These are phyloP conservation scores for Cryptomeria japonica DNA, from an alignment of 75 land plant genomes.

Conservation along the genomic window DNA sequence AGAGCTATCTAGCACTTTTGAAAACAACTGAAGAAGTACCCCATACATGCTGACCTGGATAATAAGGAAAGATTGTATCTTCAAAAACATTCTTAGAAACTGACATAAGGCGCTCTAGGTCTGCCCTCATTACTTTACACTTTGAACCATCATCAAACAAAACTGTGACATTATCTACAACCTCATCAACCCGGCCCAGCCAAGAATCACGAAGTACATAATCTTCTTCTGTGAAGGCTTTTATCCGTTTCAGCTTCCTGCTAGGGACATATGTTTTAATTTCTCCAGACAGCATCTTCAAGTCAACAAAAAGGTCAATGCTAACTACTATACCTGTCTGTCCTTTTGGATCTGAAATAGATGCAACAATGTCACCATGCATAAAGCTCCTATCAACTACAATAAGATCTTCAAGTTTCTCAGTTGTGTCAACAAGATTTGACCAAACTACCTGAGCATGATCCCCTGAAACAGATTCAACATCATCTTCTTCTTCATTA, in stretches of 20 bases:
- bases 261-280: conserved; percentile 57
- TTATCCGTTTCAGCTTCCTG: conserved; percentile 57
- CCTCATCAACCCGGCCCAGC: conserved; percentile 97
- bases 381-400: conserved; percentile 82
- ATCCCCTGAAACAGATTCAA: conserved; percentile 36
- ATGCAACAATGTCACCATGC: conserved; percentile 90
- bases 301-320: conserved; percentile 72
- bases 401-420: conserved; percentile 45
- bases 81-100: conserved; percentile 46
- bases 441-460: conserved; percentile 73
- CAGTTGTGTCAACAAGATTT: conserved; percentile 57
- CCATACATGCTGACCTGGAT: conserved; percentile 92
- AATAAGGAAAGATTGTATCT: conserved; percentile 72
- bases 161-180: conserved; percentile 90
- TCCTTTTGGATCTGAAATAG: conserved; percentile 74
- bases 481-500: conserved; percentile 47
- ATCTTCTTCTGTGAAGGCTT: conserved; percentile 77
- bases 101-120: conserved; percentile 74
- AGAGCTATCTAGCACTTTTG: conserved; percentile 77
- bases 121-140: conserved; percentile 82
- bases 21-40: conserved; percentile 73
- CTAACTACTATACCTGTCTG: conserved; percentile 78
- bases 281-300: conserved; percentile 53
- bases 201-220: conserved; percentile 84
- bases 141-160: conserved; percentile 90